Conservation (phyloP, 2,329 filamentous ascomycete genomes). For the Daldinia eschscholtzii region DNA sequence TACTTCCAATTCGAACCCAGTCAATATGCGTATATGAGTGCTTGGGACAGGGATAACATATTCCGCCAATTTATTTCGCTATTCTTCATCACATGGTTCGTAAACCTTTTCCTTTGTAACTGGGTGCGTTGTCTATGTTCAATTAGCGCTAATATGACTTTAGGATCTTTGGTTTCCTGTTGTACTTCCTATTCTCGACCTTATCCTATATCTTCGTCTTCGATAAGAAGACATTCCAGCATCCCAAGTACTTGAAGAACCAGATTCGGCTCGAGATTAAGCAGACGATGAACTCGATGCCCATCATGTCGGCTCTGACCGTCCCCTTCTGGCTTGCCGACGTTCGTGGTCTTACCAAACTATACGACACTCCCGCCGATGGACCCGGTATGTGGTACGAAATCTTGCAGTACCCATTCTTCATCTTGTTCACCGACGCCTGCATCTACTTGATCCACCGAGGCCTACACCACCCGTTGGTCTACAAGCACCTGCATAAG, state of each 20-base stretch:
- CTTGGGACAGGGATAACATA: slow-evolving; percentile 81
- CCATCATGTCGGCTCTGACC: slow-evolving; percentile 85
- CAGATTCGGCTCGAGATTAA: slow-evolving; percentile 88
- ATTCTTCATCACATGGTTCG: slow-evolving; percentile 88
- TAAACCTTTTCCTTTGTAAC: slow-evolving; percentile 28
- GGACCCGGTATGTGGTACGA: slow-evolving; percentile 85
- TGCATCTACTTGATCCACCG: slow-evolving; percentile 86
- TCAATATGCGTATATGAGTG: slow-evolving; percentile 82
- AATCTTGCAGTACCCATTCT: slow-evolving; percentile 84
- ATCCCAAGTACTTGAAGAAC: slow-evolving; percentile 96
- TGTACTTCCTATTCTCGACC: slow-evolving; percentile 87
- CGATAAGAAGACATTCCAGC: slow-evolving; percentile 88
- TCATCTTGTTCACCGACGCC: slow-evolving; percentile 82
- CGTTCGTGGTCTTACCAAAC: slow-evolving; percentile 84
- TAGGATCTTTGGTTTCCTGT: slow-evolving; percentile 85
- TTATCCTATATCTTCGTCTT: slow-evolving; percentile 91
- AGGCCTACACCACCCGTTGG: slow-evolving; percentile 75
- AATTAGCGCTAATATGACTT: background rate
- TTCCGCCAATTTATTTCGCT: slow-evolving; percentile 80
- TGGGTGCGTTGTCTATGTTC: background rate
- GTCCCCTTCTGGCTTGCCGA: slow-evolving; percentile 85
- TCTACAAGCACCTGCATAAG: slow-evolving; percentile 95
- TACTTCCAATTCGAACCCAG: slow-evolving; percentile 78
- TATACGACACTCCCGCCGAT: slow-evolving; percentile 84
- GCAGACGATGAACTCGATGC: slow-evolving; percentile 82